Evolutionary conservation across 441 rosid genomes (phyloP).

Genomic region (Breynia disticha): DNA sequence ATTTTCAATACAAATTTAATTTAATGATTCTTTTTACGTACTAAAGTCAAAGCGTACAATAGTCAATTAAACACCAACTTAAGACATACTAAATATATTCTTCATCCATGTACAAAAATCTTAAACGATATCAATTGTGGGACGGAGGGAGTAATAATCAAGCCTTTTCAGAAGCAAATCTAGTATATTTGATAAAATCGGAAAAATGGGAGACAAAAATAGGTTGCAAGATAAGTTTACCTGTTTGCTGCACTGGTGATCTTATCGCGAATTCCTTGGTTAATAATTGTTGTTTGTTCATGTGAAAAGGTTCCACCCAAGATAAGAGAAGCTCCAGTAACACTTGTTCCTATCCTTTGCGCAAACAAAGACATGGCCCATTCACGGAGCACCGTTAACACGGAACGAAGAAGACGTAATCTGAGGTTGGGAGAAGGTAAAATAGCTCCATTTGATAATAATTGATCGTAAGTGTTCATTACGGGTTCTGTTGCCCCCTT

Average conservation of each 20-base stretch:
- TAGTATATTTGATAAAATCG: neutral
- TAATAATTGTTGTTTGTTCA: conserved; percentile 46
- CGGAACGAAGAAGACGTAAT: conserved; percentile 72
- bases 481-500: conserved; percentile 90
- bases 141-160: too few species aligned
- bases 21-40: too few species aligned
- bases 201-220: neutral
- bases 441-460: conserved; percentile 70
- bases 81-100: too few species aligned
- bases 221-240: conserved; percentile 25
- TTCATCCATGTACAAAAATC: too few species aligned
- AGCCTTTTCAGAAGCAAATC: neutral
- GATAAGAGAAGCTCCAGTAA: conserved; percentile 57
- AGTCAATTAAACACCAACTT: too few species aligned
- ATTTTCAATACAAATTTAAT: too few species aligned
- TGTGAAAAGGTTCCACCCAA: conserved; percentile 51
- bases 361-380: conserved; percentile 88
- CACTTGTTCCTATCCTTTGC: conserved; percentile 64
- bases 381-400: conserved; percentile 75
- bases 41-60: too few species aligned
- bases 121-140: too few species aligned
- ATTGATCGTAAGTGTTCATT: conserved; percentile 71
- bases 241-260: conserved; percentile 91
- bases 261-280: conserved; percentile 78
- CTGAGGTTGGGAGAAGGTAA: conserved; percentile 73